Evolutionary conservation across 805 yeast genomes (phyloP).

Genomic region (Metschnikowia baotianmanensis): DNA sequence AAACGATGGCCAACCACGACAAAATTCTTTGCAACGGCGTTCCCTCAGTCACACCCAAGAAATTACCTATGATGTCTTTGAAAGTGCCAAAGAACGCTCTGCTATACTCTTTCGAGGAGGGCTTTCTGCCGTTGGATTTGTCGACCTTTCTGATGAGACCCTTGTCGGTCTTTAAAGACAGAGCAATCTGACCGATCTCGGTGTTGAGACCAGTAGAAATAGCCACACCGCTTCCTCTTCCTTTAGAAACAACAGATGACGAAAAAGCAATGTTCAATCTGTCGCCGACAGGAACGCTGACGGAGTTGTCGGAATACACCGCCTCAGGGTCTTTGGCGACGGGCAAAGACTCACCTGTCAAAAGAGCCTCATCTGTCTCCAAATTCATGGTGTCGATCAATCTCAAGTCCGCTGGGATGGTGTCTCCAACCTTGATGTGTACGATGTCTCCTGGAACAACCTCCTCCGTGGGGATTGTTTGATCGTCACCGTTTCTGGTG

Average conservation of each 20-base stretch:
- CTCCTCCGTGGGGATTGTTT: slow-evolving; percentile 56
- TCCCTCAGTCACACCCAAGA: slow-evolving; percentile 74
- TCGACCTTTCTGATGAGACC: slow-evolving; percentile 41
- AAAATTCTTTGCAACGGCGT: slow-evolving; percentile 79
- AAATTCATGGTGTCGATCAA: slow-evolving; percentile 57
- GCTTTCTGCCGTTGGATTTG: slow-evolving; percentile 39
- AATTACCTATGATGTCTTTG: slow-evolving; percentile 58
- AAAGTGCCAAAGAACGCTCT: slow-evolving; percentile 47
- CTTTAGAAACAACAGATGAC: slow-evolving; percentile 69
- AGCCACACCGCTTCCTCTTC: slow-evolving; percentile 70
- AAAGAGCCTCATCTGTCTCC: slow-evolving; percentile 67
- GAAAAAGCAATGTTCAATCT: slow-evolving; percentile 68
- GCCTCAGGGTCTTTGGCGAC: slow-evolving; percentile 51
- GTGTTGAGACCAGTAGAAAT: slow-evolving; percentile 67
- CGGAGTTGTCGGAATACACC: slow-evolving; percentile 32
- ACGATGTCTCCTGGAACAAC: slow-evolving; percentile 77
- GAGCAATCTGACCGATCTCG: slow-evolving; percentile 73
- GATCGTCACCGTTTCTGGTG: slow-evolving; percentile 55
- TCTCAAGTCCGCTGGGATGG: slow-evolving; percentile 72
- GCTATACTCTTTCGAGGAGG: slow-evolving; percentile 43
- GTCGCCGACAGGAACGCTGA: slow-evolving; percentile 63
- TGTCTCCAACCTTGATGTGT: slow-evolving; percentile 64
- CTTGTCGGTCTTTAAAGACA: slow-evolving; percentile 26
- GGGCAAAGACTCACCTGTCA: slow-evolving; percentile 67
- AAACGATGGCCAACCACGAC: slow-evolving; percentile 69